Percentiles rank a stretch among this genome's conserved stretches.
phyloP scores from a whole-genome alignment of 257 asterid species.

The Jaltomata sinuosa region DNA sequence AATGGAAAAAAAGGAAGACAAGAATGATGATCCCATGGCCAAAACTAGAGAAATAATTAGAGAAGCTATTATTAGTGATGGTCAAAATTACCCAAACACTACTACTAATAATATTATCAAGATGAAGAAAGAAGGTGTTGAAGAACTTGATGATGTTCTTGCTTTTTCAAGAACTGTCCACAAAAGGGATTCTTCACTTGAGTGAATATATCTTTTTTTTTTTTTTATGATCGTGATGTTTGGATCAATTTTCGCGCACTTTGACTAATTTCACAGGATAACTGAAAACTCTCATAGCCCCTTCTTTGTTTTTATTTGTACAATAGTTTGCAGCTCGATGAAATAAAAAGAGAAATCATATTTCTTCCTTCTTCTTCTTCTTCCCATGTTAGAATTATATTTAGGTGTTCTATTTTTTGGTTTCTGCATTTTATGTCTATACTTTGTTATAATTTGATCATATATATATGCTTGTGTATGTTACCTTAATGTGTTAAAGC shows the following conservation, averaged over 20 bases:
- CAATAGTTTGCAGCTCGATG: background rate
- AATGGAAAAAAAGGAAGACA: constrained; percentile 2
- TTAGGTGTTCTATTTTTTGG: background rate
- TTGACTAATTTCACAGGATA: background rate
- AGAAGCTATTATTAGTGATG: constrained; percentile 20
- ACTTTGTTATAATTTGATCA: no score
- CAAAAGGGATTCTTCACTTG: constrained; percentile 25
- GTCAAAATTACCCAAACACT: background rate
- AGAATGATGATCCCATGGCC: constrained; percentile 4
- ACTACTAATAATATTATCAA: background rate
- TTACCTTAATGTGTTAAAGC: no score
- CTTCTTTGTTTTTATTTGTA: background rate
- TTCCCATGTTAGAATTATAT: no score
- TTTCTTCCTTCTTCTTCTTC: background rate
- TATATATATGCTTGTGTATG: no score
- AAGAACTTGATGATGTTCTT: constrained; percentile 21
- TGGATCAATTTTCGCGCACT: no score
- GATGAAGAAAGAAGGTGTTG: background rate
- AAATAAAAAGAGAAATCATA: background rate
- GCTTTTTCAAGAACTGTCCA: constrained; percentile 31
- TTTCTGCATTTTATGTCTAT: no score
- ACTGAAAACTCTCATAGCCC: no score
- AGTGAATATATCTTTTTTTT: background rate
- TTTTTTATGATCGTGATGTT: no score
- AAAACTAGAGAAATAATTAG: constrained; percentile 22